Evolutionary conservation across 2,329 filamentous ascomycete genomes (phyloP).

Genomic region (Alternaria triticimaculans): DNA sequence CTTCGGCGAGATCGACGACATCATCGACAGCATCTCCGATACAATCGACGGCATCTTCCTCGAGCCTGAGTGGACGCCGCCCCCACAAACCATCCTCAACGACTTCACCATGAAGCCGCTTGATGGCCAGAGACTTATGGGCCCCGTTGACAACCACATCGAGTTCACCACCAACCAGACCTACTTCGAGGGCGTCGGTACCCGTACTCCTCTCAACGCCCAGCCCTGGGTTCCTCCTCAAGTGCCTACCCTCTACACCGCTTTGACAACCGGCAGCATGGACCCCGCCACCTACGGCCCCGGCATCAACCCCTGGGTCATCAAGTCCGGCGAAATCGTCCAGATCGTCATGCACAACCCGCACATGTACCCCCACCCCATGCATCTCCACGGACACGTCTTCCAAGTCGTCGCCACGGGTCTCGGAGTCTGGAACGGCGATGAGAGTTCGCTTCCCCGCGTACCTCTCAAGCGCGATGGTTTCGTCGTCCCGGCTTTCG

Average conservation of each 20-base stretch:
- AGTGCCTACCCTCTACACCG: slow-evolving; percentile 80
- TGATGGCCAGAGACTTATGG: slow-evolving; percentile 67
- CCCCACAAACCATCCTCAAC: slow-evolving; percentile 65
- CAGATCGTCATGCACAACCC: slow-evolving; percentile 49
- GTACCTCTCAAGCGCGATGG: slow-evolving; percentile 38
- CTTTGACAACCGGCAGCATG: slow-evolving; percentile 62
- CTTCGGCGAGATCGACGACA: slow-evolving; percentile 9
- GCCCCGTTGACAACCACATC: slow-evolving; percentile 66
- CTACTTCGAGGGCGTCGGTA: slow-evolving; percentile 66
- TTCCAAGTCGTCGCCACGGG: slow-evolving; percentile 59
- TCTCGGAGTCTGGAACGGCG: slow-evolving; percentile 38
- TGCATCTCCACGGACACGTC: slow-evolving; percentile 58
- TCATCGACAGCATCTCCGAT: slow-evolving; percentile 52
- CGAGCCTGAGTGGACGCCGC: slow-evolving; percentile 56
- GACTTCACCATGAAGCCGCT: slow-evolving; percentile 73
- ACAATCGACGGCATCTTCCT: slow-evolving; percentile 63
- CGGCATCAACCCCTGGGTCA: slow-evolving; percentile 39
- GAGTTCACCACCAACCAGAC: slow-evolving; percentile 65
- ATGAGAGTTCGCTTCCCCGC: slow-evolving; percentile 15
- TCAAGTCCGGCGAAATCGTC: slow-evolving; percentile 44
- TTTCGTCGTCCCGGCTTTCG: slow-evolving; percentile 33
- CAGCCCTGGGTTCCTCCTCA: slow-evolving; percentile 74
- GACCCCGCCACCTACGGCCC: slow-evolving; percentile 47
- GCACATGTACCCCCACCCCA: slow-evolving; percentile 41
- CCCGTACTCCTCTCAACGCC: slow-evolving; percentile 58